Evolutionary conservation across 108 stramenopile genomes (phyloP), one percentile per base, ranked within the genome.

Genomic region (Nannochloropsis salina): DNA sequence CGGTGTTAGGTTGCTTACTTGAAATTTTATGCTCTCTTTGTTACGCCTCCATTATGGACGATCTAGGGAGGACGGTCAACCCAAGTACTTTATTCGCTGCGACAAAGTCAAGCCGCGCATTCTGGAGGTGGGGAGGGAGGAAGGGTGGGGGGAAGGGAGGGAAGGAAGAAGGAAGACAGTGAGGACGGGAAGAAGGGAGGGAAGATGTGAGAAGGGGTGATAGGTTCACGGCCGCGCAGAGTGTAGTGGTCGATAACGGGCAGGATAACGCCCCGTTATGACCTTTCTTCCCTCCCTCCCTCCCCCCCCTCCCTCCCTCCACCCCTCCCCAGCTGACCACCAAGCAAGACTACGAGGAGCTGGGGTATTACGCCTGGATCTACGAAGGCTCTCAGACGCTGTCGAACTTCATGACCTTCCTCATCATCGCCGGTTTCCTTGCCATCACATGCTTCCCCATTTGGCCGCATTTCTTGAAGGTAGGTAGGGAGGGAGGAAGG

Each of bases 361-460:
- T 93, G 10, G 98, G 96, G 42, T 96, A 95, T 91, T 99, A 96
- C 91, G 95, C 95, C 44, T 99, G 98, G 98, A 92, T 97, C 51
- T 99, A 95, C 89, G 94, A 96, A 86, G 98, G 98, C 41, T 94
- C 96, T 85, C 97, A 95, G 92, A 94, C 95, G 44, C 92, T 93
- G 86, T 94, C 94, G 86, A 95, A 99, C 92, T 80, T 99, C 9
- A 94, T 97, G 94, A 97, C 98, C 21, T 93, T 92, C 79, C 87
- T 90, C 47, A 93, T 99, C 86, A 97, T 99, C 84, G 89, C 94
- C 45, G 96, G 96, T 10, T 96, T 97, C 89, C 92, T 99, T 20
- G 93, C 92, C 85, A 96, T 96, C 90, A 96, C 95, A 15, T 97
- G 96, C 92, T 97, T 97, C 91, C 97, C 97, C 42, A 97, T 99